Evolutionary conservation across 2,329 filamentous ascomycete genomes (phyloP), one percentile per base, ranked within the genome.

Genomic region (Penicillium brasilianum): DNA sequence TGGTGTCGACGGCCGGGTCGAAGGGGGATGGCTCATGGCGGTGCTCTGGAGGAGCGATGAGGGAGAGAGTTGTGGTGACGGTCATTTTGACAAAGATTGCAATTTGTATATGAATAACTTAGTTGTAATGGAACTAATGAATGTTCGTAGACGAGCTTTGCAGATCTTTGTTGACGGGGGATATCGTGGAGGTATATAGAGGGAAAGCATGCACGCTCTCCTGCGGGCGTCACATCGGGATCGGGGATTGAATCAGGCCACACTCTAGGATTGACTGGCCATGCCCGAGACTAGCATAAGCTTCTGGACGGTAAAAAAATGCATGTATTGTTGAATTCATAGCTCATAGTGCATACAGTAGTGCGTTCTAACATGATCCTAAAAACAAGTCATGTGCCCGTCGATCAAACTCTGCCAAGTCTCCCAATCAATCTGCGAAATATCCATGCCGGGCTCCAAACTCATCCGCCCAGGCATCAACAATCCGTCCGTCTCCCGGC

Each of bases 341-440:
- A 18, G 9, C 8, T 41, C 37, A 6, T 28, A 28, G 25, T 28
- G 3, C 25, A 28, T 28, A 28, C 25, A 28, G 25, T 28, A 28
- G 25, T 6, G 8, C 32, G 37, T n/a, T 39, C 20, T 8, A 16
- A 13, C 5, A 28, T 3, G 3, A 28, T 3, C 6, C 43, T 46
- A 28, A 25, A 46, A 46, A 46, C 43, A 46, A 16, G 22, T 28
- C 43, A 28, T 16, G 25, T 46, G 22, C 22, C 18, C 43, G 25
- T 46, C 22, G 5, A 46, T 46, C 43, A 46, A 46, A 46, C 43
- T 46, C 20, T 46, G 20, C 43, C 43, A 46, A 46, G 43, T 46
- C 22, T 46, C 43, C 43, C 43, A 46, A 28, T 46, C 43, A 28
- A 46, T 46, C 43, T 46, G 43, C 18, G 43, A 7, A 5, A 46